Evolutionary conservation across 345 rosid genomes (phyloP).

Genomic region (Salix suchowensis): DNA sequence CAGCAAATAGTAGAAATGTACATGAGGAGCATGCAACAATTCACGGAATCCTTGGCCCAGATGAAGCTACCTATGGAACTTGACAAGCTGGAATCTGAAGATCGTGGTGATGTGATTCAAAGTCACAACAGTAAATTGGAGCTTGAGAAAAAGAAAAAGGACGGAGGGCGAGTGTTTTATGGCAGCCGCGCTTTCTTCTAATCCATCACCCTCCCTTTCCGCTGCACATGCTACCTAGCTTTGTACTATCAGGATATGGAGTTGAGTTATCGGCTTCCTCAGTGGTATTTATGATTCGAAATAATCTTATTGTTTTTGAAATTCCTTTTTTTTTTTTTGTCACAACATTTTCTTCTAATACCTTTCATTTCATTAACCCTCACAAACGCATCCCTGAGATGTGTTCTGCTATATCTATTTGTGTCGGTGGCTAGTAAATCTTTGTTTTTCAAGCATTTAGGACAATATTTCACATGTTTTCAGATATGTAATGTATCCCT

Average conservation of each 20-base stretch:
- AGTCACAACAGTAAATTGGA: conserved; percentile 30
- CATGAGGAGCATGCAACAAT: conserved; percentile 95
- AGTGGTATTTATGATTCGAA: background rate
- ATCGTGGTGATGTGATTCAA: conserved; percentile 35
- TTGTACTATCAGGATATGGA: background rate
- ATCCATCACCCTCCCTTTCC: background rate
- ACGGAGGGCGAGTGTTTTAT: conserved; percentile 82
- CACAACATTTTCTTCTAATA: background rate
- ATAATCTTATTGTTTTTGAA: conserved; percentile 3
- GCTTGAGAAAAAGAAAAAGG: conserved; percentile 65
- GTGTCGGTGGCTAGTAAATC: background rate
- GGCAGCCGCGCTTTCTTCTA: conserved; percentile 97
- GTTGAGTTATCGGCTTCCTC: conserved; percentile 4
- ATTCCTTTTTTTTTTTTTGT: background rate
- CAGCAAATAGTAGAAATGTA: conserved; percentile 93
- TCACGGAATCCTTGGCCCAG: conserved; percentile 78
- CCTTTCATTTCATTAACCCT: background rate
- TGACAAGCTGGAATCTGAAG: conserved; percentile 39
- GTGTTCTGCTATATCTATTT: background rate
- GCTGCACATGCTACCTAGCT: background rate
- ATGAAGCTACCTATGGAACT: conserved; percentile 93
- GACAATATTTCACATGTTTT: background rate
- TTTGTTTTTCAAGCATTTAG: background rate
- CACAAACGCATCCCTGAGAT: background rate
- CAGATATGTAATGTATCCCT: background rate